Base-by-base conservation (phyloP, 2,329 filamentous ascomycete genomes). In the Rhynchosporium secalis region DNA sequence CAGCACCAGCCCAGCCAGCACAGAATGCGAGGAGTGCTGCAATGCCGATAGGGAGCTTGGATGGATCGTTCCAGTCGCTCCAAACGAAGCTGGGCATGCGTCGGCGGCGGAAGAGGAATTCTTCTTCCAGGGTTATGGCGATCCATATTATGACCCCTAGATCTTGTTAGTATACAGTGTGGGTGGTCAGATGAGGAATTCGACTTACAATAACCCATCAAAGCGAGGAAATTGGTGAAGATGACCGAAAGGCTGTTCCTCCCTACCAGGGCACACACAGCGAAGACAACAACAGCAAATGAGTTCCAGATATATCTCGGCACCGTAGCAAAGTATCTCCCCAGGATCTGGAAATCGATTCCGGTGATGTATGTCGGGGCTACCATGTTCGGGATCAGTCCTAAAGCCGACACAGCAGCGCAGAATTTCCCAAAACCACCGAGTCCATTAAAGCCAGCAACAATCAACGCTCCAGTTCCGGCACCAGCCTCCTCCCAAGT, bases 301-400 rank as follows among this genome's bases (percentile, higher is more conserved):
- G 83, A 85, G 64, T 86, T 87, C 86, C 87, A 90, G 40, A 88
- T 72, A 28, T 83, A 81, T 36, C 88, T 81, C 2, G 88, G 87
- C 0, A 90, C 77, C 12, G 74, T 76, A 54, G 82, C 81, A 28
- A 82, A 79, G 66, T 82, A 83, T 12, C 81, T 78, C 2, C 85
- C 86, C 3, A 90, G 79, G 48, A 87, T 83, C 71, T 90, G 87
- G 67, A 87, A 87, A 46, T 87, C 85, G n/a, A 90, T 81, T 0
- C 86, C 85, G 6, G 84, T 79, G 12, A 83, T 83, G 74, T 90
- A 89, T 1, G 83, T 86, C 0, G 85, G 83, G 1, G 86, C 80
- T 4, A 89, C 82, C 66, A 86, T 84, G 73, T 90, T 90, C 36
- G 85, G 81, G 40, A 89, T 82, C 1, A 89, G 76, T 3, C 86